phyloP scores from a whole-genome alignment of 805 yeast genomes.

The Candida ascalaphidarum region DNA sequence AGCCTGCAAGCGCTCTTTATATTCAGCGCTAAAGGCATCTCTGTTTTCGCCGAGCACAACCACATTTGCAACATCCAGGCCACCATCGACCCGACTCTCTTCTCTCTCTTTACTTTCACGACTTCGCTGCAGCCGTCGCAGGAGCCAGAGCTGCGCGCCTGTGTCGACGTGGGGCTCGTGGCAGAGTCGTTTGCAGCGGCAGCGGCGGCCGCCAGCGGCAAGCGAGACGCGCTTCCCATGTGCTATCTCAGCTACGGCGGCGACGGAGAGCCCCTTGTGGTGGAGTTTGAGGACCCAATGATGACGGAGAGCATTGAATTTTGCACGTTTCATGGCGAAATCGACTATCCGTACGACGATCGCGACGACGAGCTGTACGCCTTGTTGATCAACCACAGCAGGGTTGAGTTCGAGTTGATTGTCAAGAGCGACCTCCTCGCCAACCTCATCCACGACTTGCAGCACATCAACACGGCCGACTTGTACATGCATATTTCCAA shows the following conservation, averaged over 20 bases:
- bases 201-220: conserved; percentile 10
- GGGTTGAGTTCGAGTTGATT: conserved; percentile 26
- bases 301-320: conserved; percentile 36
- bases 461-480: conserved; percentile 26
- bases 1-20: conserved; percentile 26
- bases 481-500: conserved; percentile 23
- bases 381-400: conserved; percentile 18
- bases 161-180: conserved; percentile 27
- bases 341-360: conserved; percentile 16
- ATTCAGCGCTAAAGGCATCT: conserved; percentile 22
- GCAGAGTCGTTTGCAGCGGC: conserved; percentile 27
- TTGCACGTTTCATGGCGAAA: conserved; percentile 25
- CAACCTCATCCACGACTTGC: conserved; percentile 26
- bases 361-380: conserved; percentile 8
- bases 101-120: conserved; percentile 17
- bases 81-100: conserved; percentile 28
- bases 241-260: conserved; percentile 31
- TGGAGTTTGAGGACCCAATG: conserved; percentile 32
- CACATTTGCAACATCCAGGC: conserved; percentile 27
- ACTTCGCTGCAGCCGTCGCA: conserved; percentile 1
- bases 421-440: conserved; percentile 29
- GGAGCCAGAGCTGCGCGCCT: conserved; percentile 11
- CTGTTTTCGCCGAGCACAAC: conserved; percentile 26
- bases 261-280: conserved; percentile 28
- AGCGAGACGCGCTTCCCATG: too few relatives aligned